Evolutionary conservation across 1,284 basidiomycete species (phyloP).

Genomic region (Mycena citricolor): DNA sequence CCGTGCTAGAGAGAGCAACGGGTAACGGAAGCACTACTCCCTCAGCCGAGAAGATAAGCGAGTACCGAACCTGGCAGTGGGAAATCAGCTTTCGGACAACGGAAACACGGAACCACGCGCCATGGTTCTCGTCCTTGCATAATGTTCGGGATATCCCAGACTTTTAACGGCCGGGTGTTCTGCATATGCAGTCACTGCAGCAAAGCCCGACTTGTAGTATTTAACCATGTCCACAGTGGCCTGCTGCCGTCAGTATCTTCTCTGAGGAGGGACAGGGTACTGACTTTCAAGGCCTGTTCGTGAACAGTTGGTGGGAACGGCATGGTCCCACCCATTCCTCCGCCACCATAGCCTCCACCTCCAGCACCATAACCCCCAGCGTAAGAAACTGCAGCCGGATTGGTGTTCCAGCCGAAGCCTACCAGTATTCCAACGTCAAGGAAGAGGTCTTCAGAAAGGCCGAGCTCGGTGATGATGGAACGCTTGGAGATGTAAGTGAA

Average conservation of each 20-base stretch:
- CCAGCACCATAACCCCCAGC: too few species aligned
- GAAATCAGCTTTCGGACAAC: too few species aligned
- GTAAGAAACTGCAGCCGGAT: too few species aligned
- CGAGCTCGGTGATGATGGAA: conserved; percentile 74
- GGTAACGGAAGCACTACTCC: conserved; percentile 89
- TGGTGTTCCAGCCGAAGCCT: conserved; percentile 87
- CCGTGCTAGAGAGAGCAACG: too few species aligned
- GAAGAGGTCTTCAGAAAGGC: conserved; percentile 87
- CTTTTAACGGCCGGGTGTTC: conserved; percentile 79
- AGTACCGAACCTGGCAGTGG: conserved; percentile 45
- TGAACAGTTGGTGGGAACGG: conserved; percentile 85
- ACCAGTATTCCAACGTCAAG: conserved; percentile 91
- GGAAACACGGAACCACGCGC: conserved; percentile 37
- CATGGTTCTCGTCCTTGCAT: conserved; percentile 88
- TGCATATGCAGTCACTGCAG: conserved; percentile 74
- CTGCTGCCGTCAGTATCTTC: neutral
- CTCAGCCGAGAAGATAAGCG: conserved; percentile 88
- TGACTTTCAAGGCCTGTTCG: conserved; percentile 70
- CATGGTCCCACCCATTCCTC: too few species aligned
- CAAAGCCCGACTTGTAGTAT: conserved; percentile 84
- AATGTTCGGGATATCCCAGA: conserved; percentile 82
- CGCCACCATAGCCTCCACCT: too few species aligned
- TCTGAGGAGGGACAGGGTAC: neutral
- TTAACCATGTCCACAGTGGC: conserved; percentile 87
- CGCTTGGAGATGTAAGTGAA: conserved; percentile 90